Evolutionary conservation across 257 asterid species (phyloP), one percentile per base, ranked within the genome.

Genomic region (Misopates orontium): DNA sequence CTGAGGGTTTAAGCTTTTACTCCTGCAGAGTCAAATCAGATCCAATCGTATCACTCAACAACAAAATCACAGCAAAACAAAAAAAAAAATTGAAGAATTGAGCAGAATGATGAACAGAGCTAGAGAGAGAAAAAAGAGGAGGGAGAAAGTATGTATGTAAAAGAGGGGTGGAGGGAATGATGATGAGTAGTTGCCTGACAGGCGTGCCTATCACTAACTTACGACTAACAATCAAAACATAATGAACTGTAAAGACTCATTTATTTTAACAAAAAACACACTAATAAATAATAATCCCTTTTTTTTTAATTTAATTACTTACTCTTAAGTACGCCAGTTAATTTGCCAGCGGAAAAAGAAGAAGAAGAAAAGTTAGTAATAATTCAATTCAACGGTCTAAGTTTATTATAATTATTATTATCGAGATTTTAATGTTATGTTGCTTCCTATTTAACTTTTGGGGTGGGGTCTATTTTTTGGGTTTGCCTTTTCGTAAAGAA

Each of bases 151-250:
- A 47, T 32, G 56, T 22, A 64, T 31, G 57, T 17, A 70, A 57
- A 67, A 56, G 64, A 53, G 62, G 57, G 75, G 68, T 68, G 85
- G 85, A 80, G 75, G 83, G 81, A 79, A 80, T 83, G 87, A 86
- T 85, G 81, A 76, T 56, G 78, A 67, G 58, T 81, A 64, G 75
- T 58, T 79, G 82, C 79, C 82, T 76, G 83, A 80, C 86, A 84
- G 91, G 86, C 95, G 90, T 90, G 96, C 95, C 85, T 66, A 80
- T 80, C 95, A 86, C 95, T 75, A 83, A 84, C 86, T 44, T 56
- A 78, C 64, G 25, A 36, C 20, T 14, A 25, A 74, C 53, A 71
- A 60, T 66, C 80, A 56, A 64, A 20, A 62, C 73, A 28, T 28
- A 28, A 76, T 82, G 84, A 78, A 82, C 80, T 76, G 87, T 79